A percentile compares a stretch with the other conserved stretches of the same genome.
Evolutionary conservation across 768 basidiomycete species (phyloP).

Genomic region (Bullera alba): DNA sequence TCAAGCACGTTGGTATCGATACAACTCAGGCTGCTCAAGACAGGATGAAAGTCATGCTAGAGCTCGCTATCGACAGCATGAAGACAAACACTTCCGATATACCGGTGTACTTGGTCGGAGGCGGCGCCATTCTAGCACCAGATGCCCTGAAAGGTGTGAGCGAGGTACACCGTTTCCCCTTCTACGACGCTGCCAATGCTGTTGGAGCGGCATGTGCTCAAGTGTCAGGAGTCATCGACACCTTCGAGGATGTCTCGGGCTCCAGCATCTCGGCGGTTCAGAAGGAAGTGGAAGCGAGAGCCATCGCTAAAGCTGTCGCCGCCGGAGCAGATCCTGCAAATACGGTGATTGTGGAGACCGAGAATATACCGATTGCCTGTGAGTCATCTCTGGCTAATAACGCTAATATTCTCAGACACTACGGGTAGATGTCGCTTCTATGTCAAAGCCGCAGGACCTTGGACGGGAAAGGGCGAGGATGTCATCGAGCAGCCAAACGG

Average conservation of each 20-base stretch:
- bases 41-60: conserved; percentile 49
- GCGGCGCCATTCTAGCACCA: conserved; percentile 59
- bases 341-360: conserved; percentile 55
- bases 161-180: conserved; percentile 52
- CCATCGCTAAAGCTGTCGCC: conserved; percentile 50
- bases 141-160: conserved; percentile 53
- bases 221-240: conserved; percentile 55
- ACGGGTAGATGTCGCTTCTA: conserved; percentile 50
- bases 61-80: conserved; percentile 57
- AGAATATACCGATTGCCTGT: conserved; percentile 52
- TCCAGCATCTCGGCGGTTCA: conserved; percentile 42
- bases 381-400: background rate
- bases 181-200: conserved; percentile 47
- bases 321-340: conserved; percentile 51
- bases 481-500: background rate
- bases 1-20: conserved; percentile 30
- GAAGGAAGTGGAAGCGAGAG: conserved; percentile 45
- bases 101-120: conserved; percentile 60
- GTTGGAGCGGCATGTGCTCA: conserved; percentile 55
- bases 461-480: conserved; percentile 10
- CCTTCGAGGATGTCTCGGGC: conserved; percentile 46
- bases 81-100: conserved; percentile 58
- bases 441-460: conserved; percentile 59
- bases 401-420: conserved; percentile 17
- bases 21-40: conserved; percentile 46